Evolutionary conservation across 140 eudicot species (phyloP), one percentile per base, ranked within the genome.

Genomic region (Erigeron philadelphicus): DNA sequence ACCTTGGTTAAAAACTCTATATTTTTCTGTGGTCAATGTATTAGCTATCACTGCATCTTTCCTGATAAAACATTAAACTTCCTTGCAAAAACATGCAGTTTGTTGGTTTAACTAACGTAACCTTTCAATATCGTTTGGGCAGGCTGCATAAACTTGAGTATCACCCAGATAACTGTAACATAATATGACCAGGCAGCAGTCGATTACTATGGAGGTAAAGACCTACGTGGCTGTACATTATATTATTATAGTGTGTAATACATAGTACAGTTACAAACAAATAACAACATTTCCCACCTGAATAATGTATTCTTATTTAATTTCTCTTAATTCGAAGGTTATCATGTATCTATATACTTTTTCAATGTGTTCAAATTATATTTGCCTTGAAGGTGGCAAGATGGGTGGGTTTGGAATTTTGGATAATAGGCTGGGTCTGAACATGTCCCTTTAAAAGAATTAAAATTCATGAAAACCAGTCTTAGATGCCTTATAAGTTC

Each of bases 61-160:
- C 53, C 53, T 13, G 10, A 9, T 55, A 31, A 18, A 55, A 25
- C 44, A 13, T 25, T 25, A 0, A 59, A 18, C 12, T 6, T 60
- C 54, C 44, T 31, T 25, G 48, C 50, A 16, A 42, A 45, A 58
- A 5, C 12, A 57, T 44, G 60, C 17, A 3, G 16, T 38, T 68
- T 53, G 7, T 53, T 40, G 46, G 57, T 12, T 13, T 31, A 23
- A 63, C 67, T n/a, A 18, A 53, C 18, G 38, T 63, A 71, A 35
- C 21, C 17, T 42, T 42, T 45, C 12, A 61, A n/a, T 50, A 35
- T 46, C 65, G 50, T 77, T 65, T 71, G 64, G 42, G 48, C 74
- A 78, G 78, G 78, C 74, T 12, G 74, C 49, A 41, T 72, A 66
- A 72, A 41, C 8, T 58, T 13, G 38, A 40, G 16, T 40, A 59